phyloP scores from a whole-genome alignment of 768 basidiomycete genomes.

The Agaricus subrufescens region DNA sequence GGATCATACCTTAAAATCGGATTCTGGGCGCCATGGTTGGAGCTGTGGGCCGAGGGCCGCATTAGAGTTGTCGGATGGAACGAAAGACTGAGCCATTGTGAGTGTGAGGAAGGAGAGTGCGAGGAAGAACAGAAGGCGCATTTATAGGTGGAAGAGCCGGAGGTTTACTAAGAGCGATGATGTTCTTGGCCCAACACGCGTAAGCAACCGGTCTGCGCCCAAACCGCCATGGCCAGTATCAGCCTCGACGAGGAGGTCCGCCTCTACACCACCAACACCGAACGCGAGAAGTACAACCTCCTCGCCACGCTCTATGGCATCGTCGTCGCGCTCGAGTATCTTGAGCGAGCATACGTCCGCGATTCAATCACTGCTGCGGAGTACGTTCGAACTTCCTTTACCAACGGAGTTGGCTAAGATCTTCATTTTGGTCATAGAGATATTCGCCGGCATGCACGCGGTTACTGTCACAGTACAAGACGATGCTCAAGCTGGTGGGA shows the following conservation, averaged over 20 bases:
- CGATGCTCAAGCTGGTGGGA: constrained; percentile 92
- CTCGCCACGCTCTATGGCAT: constrained; percentile 90
- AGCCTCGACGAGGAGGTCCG: constrained; percentile 87
- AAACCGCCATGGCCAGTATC: constrained; percentile 24
- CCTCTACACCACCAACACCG: constrained; percentile 80
- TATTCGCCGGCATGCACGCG: constrained; percentile 96
- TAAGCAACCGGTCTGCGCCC: no score
- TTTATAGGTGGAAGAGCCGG: background rate
- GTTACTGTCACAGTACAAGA: constrained; percentile 95
- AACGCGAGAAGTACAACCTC: constrained; percentile 84
- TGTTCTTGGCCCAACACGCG: no score
- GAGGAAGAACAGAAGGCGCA: background rate
- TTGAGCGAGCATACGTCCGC: constrained; percentile 92
- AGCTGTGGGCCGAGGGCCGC: constrained; percentile 1
- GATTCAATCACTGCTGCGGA: constrained; percentile 88
- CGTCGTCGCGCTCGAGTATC: constrained; percentile 84
- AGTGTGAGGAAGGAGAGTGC: background rate
- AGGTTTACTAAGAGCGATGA: no score
- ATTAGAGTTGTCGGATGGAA: background rate
- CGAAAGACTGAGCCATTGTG: constrained; percentile 7
- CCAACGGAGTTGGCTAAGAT: constrained; percentile 20
- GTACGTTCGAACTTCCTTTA: constrained; percentile 44
- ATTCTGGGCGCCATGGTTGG: constrained; percentile 7
- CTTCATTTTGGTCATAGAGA: constrained; percentile 42
- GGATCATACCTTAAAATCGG: constrained; percentile 1